phyloP scores from a whole-genome alignment of 169 alveolate genomes.

The Eimeria praecox region DNA sequence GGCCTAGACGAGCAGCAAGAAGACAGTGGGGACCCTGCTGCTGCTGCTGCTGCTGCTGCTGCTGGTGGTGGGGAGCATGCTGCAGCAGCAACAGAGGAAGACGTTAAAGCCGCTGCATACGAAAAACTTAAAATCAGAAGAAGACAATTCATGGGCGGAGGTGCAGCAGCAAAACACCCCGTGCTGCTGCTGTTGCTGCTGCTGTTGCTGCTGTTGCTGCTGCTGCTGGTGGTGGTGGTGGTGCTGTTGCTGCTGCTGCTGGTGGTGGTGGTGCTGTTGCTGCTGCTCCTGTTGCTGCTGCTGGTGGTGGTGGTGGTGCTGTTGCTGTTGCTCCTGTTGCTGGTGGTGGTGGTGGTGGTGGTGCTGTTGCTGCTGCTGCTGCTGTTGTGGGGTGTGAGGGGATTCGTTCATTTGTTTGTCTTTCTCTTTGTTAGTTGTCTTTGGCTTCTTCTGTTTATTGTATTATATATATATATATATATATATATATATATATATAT shows the following conservation, averaged over 20 bases:
- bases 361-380: background rate
- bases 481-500: too few species aligned
- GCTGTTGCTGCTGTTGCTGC: background rate
- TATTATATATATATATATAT: too few species aligned
- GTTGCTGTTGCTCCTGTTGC: too few species aligned
- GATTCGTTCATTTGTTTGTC: background rate
- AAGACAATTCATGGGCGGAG: constrained; percentile 71
- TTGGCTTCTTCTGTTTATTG: too few species aligned
- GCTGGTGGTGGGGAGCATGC: background rate
- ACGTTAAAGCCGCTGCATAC: background rate
- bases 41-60: constrained; percentile 7
- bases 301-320: too few species aligned
- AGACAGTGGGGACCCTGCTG: background rate
- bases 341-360: background rate
- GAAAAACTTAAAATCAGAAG: constrained; percentile 1
- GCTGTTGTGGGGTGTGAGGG: too few species aligned
- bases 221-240: background rate
- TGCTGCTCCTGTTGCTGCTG: too few species aligned
- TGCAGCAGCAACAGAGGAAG: background rate
- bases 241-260: background rate
- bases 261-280: too few species aligned
- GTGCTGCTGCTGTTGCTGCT: background rate
- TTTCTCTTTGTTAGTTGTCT: background rate
- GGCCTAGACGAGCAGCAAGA: background rate
- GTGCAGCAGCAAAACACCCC: background rate